Percentiles rank a stretch among this genome's conserved stretches.
These are phyloP conservation scores for Botrytis byssoidea DNA, from an alignment of 2,329 filamentous ascomycete species.

Conservation along the genomic window DNA sequence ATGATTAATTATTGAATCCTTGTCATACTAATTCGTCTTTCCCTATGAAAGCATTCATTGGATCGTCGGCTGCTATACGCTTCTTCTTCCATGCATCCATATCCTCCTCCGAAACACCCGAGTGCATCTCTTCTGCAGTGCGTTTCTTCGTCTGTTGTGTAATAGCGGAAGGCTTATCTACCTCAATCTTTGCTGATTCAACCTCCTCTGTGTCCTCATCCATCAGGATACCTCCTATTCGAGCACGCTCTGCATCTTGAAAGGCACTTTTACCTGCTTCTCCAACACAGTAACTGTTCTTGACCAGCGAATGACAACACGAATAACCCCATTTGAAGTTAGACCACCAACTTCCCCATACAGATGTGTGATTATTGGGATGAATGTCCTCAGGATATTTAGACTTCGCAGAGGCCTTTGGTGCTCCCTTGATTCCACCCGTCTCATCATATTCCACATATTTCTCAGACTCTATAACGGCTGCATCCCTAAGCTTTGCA, in stretches of 20 bases:
- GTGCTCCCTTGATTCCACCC: slow-evolving; percentile 84
- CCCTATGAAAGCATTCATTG: slow-evolving; percentile 79
- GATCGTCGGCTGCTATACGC: slow-evolving; percentile 71
- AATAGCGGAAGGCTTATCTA: slow-evolving; percentile 37
- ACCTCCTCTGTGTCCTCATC: slow-evolving; percentile 32
- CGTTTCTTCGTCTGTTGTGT: slow-evolving; percentile 59
- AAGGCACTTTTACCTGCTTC: slow-evolving; percentile 81
- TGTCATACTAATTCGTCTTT: slow-evolving; percentile 47
- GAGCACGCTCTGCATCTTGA: slow-evolving; percentile 68
- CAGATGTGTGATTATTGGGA: slow-evolving; percentile 85
- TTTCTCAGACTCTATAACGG: slow-evolving; percentile 75
- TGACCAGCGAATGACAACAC: slow-evolving; percentile 89
- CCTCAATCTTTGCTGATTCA: slow-evolving; percentile 35
- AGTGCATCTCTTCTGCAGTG: slow-evolving; percentile 74
- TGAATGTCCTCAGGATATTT: slow-evolving; percentile 90
- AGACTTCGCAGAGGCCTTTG: slow-evolving; percentile 72
- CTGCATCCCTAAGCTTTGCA: slow-evolving; percentile 61
- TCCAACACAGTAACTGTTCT: slow-evolving; percentile 97
- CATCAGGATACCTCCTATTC: slow-evolving; percentile 45
- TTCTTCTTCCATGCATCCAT: slow-evolving; percentile 83
- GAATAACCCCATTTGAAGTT: slow-evolving; percentile 94
- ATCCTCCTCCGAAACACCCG: slow-evolving; percentile 76
- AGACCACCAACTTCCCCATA: slow-evolving; percentile 98
- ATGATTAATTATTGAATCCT: not conserved
- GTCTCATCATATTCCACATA: slow-evolving; percentile 95